Evolutionary conservation across 768 basidiomycete species (phyloP), one percentile per base, ranked within the genome.

Genomic region (Kwoniella newhampshirensis): DNA sequence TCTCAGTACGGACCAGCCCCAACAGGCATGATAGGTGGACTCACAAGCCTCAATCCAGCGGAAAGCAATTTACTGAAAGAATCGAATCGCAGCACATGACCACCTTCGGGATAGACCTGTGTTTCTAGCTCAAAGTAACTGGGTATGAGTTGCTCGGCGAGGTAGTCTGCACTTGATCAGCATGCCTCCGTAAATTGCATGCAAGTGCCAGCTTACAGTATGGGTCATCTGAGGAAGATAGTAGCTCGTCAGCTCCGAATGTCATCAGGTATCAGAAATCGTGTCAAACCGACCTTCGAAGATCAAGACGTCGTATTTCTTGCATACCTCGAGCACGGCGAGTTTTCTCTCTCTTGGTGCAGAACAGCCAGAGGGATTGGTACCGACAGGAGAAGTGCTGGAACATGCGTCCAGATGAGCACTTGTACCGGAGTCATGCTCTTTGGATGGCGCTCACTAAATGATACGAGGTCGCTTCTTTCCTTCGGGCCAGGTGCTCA

Each of bases 51-150:
- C 64, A 74, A 54, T 56, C 78, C 78, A 18, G 75, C 76, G 40
- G 73, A 73, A 17, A 79, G 80, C 40, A 93, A 80, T 78, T 96
- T 96, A 52, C 87, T 90, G 51, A 94, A 80, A 70, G 88, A 90
- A 72, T 96, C 92, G 73, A 94, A 91, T 37, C 92, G 84, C 18
- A 94, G 66, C 36, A 94, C 90, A 12, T 86, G 83, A 2, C 92
- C 92, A 21, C 83, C 81, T 64, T 85, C 82, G 1, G 74, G 77
- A 7, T 82, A 80, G 62, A 83, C 82, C 50, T 84, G 81, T 12
- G 79, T 80, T 75, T 96, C 92, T 35, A 94, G 81, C 36, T 83
- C 80, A 70, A 93, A 91, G 76, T 92, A 94, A 0, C 87, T 89
- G 0, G 86, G 83, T 12, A 85, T 84, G 15, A 86, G 65, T 27